Evolutionary conservation across 305 asterid genomes (phyloP), one percentile per base, ranked within the genome.

Genomic region (Fraxinus platypoda): DNA sequence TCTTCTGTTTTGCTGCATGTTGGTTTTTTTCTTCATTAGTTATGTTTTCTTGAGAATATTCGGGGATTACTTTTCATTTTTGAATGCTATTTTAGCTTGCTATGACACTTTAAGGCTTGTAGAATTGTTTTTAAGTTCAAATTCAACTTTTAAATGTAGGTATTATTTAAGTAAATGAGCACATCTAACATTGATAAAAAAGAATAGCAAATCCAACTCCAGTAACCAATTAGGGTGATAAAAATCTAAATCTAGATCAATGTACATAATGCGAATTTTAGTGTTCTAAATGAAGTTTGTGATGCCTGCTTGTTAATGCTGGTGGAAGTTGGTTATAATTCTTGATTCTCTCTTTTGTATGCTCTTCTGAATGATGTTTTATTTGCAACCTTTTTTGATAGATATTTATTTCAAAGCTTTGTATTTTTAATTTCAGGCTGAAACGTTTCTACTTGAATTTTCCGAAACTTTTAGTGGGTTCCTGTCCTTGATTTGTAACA

Each of bases 11-110:
- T 46, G 33, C 41, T 1, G 43, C 68, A 38, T 46, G 34, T 57
- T 75, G 30, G n/a, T 74, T 49, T 81, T 78, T 77, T 21, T 12
- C 35, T 59, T 74, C 52, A 49, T 41, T 23, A 68, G 26, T 76
- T 33, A 25, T 78, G 8, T 75, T 70, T 43, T 31, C 4, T 2
- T 31, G 43, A 15, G 41, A 30, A 71, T 31, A 30, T 71, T 71
- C 0, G 37, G 74, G 37, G 37, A 71, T 30, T 13, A 17, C 23
- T 30, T 31, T 28, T 6, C 75, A 30, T 71, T 30, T 5, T 31
- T 30, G 35, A 13, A 31, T 30, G 25, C 75, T 71, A 31, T 15
- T 15, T 30, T 31, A 28, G 23, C 41, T 71, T 71, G 25, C 75
- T 71, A 68, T 31, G 37, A 25, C 33, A 8, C 31, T n/a, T 30